Conservation (phyloP, 805 yeast species). For the Candida ulmi region DNA sequence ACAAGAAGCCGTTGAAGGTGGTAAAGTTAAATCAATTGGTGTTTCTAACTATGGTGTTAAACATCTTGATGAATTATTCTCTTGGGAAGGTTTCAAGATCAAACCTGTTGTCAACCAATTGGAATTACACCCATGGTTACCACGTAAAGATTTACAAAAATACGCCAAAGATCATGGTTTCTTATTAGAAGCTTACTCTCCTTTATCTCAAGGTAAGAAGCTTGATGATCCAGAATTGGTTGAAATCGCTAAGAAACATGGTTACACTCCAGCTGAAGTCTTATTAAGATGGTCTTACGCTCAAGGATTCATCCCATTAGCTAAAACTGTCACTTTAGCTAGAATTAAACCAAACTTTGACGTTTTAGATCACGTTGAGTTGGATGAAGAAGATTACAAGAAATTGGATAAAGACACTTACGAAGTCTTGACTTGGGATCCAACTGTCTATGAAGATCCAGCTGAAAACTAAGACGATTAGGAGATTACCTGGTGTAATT, state of each 20-base stretch:
- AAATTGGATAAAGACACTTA: constrained; percentile 41
- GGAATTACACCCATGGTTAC: constrained; percentile 83
- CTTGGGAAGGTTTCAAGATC: constrained; percentile 46
- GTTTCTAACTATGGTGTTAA: constrained; percentile 67
- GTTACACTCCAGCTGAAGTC: constrained; percentile 53
- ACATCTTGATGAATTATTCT: constrained; percentile 55
- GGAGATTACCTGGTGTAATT: too few species aligned
- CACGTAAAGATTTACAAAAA: constrained; percentile 56
- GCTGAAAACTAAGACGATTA: not conserved
- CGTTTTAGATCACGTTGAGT: constrained; percentile 41
- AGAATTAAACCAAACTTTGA: constrained; percentile 53
- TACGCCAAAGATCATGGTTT: constrained; percentile 53
- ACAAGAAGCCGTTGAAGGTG: constrained; percentile 62
- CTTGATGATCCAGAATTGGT: constrained; percentile 48
- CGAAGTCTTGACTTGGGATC: constrained; percentile 68
- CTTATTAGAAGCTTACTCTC: constrained; percentile 71
- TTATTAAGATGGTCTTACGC: constrained; percentile 68
- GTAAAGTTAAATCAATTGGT: constrained; percentile 62
- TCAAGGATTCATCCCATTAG: constrained; percentile 67
- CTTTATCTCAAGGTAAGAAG: constrained; percentile 61
- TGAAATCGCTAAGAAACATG: constrained; percentile 42
- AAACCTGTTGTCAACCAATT: constrained; percentile 73
- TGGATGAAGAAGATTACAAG: constrained; percentile 36
- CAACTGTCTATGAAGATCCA: constrained; percentile 6
- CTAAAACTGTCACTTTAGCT: constrained; percentile 50